Evolutionary conservation across 257 asterid species (phyloP).

Genomic region (Lycium barbarum): DNA sequence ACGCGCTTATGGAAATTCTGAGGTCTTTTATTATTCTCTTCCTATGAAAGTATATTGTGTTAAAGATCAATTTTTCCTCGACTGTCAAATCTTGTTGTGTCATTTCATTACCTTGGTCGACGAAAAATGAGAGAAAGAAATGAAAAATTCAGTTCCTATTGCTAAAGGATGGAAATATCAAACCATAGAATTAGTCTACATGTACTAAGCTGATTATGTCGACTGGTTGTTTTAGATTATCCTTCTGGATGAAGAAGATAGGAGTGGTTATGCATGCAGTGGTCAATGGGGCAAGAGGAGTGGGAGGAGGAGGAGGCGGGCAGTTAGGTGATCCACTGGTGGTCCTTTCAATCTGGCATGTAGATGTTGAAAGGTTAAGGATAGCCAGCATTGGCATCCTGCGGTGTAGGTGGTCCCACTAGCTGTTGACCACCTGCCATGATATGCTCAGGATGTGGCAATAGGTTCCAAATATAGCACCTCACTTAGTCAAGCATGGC

Average conservation of each 20-base stretch:
- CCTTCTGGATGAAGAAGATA: not conserved
- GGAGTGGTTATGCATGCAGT: constrained; percentile 14
- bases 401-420: not conserved
- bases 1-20: constrained; percentile 86
- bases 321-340: not conserved
- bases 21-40: constrained; percentile 48
- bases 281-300: not conserved
- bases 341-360: not conserved
- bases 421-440: constrained; percentile 4
- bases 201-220: not conserved
- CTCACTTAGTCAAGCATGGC: constrained; percentile 15
- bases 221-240: not conserved
- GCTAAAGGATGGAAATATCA: constrained; percentile 11
- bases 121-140: not conserved
- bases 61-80: constrained; percentile 28
- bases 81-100: not conserved
- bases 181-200: not conserved
- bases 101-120: not conserved
- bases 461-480: constrained; percentile 1
- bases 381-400: not conserved
- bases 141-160: not conserved
- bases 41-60: constrained; percentile 33
- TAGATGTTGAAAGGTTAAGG: constrained; percentile 19
- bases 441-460: not conserved
- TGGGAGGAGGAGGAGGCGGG: not conserved